These are phyloP conservation scores for Rhodosporidiobolus sp. DNA, from an alignment of 768 basidiomycete species.

Conservation along the genomic window DNA sequence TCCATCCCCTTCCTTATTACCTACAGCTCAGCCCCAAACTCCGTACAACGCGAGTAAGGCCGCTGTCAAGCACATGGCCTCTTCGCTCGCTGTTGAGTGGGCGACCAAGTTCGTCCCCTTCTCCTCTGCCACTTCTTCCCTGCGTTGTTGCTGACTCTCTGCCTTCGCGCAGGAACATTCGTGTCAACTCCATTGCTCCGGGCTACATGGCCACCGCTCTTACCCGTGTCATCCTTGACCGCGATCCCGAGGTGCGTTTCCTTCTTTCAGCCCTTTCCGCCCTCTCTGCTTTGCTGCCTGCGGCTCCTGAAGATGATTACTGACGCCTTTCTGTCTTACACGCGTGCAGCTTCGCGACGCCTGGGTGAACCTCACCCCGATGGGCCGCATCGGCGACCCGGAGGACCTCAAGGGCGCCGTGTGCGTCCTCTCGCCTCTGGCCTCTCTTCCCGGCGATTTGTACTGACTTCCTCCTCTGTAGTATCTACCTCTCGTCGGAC, in stretches of 20 bases:
- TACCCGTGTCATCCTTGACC: constrained; percentile 74
- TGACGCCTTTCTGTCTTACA: too few species aligned
- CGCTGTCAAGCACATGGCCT: constrained; percentile 90
- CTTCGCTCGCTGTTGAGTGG: constrained; percentile 92
- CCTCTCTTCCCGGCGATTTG: too few species aligned
- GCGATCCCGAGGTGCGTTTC: constrained; percentile 70
- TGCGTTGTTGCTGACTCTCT: too few species aligned
- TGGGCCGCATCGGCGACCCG: constrained; percentile 87
- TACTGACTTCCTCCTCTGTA: constrained; percentile 55
- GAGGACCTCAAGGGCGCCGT: constrained; percentile 70
- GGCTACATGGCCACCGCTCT: constrained; percentile 77
- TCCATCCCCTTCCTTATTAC: constrained; percentile 49
- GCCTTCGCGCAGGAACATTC: constrained; percentile 51
- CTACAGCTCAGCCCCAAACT: constrained; percentile 72
- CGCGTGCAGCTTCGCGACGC: constrained; percentile 54
- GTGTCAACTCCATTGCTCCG: constrained; percentile 54
- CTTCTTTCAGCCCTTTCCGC: not conserved
- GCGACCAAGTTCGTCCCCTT: constrained; percentile 64
- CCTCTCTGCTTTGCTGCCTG: too few species aligned
- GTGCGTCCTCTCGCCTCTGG: not conserved
- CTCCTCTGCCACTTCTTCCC: constrained; percentile 60
- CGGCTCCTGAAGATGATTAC: too few species aligned
- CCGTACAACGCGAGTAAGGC: constrained; percentile 97
- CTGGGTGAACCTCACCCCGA: constrained; percentile 80
- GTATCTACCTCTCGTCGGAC: constrained; percentile 81